A percentile compares a stretch with the other conserved stretches of the same genome.
phyloP scores from a whole-genome alignment of 768 basidiomycete genomes.

The Boletellus ananas region DNA sequence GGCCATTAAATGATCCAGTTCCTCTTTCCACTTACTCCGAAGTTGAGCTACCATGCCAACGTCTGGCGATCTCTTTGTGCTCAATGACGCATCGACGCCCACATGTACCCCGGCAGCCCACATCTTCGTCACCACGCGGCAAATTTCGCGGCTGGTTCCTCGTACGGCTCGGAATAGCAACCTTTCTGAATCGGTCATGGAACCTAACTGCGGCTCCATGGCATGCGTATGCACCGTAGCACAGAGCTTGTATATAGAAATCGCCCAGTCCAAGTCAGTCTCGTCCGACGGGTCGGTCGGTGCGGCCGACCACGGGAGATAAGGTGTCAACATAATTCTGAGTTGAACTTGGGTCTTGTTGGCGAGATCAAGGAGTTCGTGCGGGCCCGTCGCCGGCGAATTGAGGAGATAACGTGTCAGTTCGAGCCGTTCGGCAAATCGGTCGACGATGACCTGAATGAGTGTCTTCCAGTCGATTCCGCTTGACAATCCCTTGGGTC shows the following conservation, averaged over 20 bases:
- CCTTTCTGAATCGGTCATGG: slow-evolving; percentile 28
- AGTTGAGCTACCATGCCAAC: slow-evolving; percentile 3
- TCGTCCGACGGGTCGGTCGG: neutral
- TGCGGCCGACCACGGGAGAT: slow-evolving; percentile 13
- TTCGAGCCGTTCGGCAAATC: slow-evolving; percentile 31
- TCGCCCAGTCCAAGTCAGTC: slow-evolving; percentile 23
- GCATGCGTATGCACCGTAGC: slow-evolving; percentile 25
- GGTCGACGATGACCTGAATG: slow-evolving; percentile 28
- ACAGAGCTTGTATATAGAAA: slow-evolving; percentile 28
- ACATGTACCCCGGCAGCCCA: slow-evolving; percentile 40
- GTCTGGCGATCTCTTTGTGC: neutral
- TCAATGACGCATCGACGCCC: slow-evolving; percentile 16
- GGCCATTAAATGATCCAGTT: slow-evolving; percentile 31
- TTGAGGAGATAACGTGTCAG: slow-evolving; percentile 21
- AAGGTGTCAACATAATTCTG: slow-evolving; percentile 26
- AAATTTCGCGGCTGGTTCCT: slow-evolving; percentile 42
- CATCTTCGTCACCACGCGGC: slow-evolving; percentile 41
- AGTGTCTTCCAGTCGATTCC: slow-evolving; percentile 36
- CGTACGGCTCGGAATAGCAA: slow-evolving; percentile 25
- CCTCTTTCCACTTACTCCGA: slow-evolving; percentile 29
- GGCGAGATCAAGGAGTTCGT: neutral
- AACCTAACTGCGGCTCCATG: neutral
- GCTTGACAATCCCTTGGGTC: slow-evolving; percentile 17
- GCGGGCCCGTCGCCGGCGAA: neutral
- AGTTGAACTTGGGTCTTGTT: slow-evolving; percentile 21